Base-by-base conservation (phyloP, 371 early-diverging fungal genomes). In the Phascolomyces articulosus region DNA sequence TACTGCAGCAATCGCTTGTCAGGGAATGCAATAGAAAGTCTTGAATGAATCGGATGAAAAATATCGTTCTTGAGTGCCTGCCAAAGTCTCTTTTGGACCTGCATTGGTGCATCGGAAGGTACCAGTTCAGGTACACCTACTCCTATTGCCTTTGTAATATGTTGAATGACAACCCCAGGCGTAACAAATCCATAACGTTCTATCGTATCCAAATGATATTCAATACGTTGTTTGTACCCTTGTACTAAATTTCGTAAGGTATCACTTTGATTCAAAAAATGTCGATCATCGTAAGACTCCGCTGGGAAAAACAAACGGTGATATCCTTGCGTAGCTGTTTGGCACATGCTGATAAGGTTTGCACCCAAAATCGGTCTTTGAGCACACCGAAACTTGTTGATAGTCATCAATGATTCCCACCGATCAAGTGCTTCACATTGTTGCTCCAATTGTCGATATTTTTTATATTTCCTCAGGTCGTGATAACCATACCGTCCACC, bases 1-100 rank as follows among this genome's bases (percentile, higher is more conserved):
- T 91, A 95, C 66, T 93, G 95, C 44, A 95, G 67, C n/a, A 94
- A 66, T 3, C 90, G 82, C 60, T 92, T 92, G 71, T 95, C 95
- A 9, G 95, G 95, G 60, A 95, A 94, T 20, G 89, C 89, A 24
- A 94, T 88, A 44, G 86, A 80, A 40, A 89, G 85, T 40, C 91
- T 79, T 2, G 85, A 84, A 18, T 80, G 65, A 6, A 87, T 77
- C 0, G 86, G 82, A 58, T 89, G 85, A 41, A 87, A 76, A 23
- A 86, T 72, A 21, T 86, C 87, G 11, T 74, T 55, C 16, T 74
- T 63, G 0, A 76, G 47, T 11, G 56, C 29, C 7, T 44, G 21
- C 9, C 53, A 64, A 1, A 76, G 34, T 16, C 58, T 38, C 41
- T 26, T 41, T 44, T 67, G 64, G n/a, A 59, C 49, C n/a, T 23